These are phyloP conservation scores for Aspergillus transmontanensis DNA, from an alignment of 2,329 filamentous ascomycete genomes.

Conservation along the genomic window DNA sequence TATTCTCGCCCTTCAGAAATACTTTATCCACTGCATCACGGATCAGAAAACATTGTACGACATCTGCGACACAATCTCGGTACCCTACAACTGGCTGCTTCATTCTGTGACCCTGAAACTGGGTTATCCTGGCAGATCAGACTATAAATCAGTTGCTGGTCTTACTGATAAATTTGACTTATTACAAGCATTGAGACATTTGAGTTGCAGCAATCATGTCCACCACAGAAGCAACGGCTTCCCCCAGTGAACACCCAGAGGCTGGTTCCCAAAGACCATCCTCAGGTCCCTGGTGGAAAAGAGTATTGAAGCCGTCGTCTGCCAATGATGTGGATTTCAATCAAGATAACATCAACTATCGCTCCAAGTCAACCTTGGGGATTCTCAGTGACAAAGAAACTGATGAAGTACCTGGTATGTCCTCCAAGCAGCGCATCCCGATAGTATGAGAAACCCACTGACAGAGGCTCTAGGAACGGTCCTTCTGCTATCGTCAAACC, in stretches of 20 bases:
- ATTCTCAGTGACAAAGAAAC: slow-evolving; percentile 80
- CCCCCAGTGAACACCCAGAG: neutral
- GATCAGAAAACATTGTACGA: neutral
- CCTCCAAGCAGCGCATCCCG: neutral
- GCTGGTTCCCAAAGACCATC: neutral
- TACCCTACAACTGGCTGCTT: neutral
- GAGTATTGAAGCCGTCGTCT: slow-evolving; percentile 17
- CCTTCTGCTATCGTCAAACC: slow-evolving; percentile 61
- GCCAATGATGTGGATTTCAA: slow-evolving; percentile 7
- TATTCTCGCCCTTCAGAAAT: neutral
- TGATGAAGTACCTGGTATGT: slow-evolving; percentile 81
- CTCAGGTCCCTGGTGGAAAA: slow-evolving; percentile 22
- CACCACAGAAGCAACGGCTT: neutral
- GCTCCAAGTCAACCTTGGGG: slow-evolving; percentile 65
- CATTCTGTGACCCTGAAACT: neutral
- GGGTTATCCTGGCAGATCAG: neutral
- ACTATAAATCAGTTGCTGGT: neutral
- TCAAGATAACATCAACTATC: slow-evolving; percentile 29
- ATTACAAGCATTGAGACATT: neutral
- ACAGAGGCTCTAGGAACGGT: slow-evolving; percentile 56
- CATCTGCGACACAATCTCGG: neutral
- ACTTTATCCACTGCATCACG: neutral
- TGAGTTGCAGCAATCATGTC: neutral
- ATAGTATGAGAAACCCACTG: slow-evolving; percentile 8
- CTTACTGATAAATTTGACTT: neutral